Evolutionary conservation across 2,329 filamentous ascomycete genomes (phyloP).

Genomic region (Aspergillus sp.): DNA sequence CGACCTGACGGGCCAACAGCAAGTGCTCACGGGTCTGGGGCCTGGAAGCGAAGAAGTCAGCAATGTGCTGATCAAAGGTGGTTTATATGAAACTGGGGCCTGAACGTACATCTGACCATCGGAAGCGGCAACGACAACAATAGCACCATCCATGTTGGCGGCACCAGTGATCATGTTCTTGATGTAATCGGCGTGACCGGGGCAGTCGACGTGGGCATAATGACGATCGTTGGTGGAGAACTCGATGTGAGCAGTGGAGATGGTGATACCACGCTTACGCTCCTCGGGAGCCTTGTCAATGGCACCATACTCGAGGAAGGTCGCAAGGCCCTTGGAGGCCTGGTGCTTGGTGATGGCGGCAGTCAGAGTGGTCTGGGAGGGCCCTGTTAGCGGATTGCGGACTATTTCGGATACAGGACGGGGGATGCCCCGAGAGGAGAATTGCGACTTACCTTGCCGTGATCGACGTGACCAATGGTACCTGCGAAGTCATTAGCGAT

Average conservation of each 20-base stretch:
- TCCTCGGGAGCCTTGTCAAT: constrained; percentile 99
- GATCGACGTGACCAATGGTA: constrained; percentile 99
- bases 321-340: constrained; percentile 88
- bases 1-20: constrained; percentile 94
- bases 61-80: neutral
- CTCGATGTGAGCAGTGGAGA: constrained; percentile 97
- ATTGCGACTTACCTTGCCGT: constrained; percentile 75
- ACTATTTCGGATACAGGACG: constrained; percentile 1
- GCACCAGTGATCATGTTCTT: constrained; percentile 99
- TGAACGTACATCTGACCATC: constrained; percentile 84
- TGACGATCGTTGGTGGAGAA: constrained; percentile 91
- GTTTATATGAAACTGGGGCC: neutral
- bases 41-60: constrained; percentile 39
- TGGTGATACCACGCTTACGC: constrained; percentile 99
- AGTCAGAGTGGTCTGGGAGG: constrained; percentile 83
- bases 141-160: constrained; percentile 98
- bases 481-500: constrained; percentile 47
- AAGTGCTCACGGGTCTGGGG: constrained; percentile 98
- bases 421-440: constrained; percentile 3
- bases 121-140: constrained; percentile 96
- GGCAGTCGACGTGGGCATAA: constrained; percentile 99
- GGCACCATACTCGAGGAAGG: constrained; percentile 93
- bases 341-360: constrained; percentile 99
- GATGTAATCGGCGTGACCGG: constrained; percentile 99
- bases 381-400: constrained; percentile 8